phyloP scores from a whole-genome alignment of 2,329 filamentous ascomycete species.

The Colletotrichum sp. region DNA sequence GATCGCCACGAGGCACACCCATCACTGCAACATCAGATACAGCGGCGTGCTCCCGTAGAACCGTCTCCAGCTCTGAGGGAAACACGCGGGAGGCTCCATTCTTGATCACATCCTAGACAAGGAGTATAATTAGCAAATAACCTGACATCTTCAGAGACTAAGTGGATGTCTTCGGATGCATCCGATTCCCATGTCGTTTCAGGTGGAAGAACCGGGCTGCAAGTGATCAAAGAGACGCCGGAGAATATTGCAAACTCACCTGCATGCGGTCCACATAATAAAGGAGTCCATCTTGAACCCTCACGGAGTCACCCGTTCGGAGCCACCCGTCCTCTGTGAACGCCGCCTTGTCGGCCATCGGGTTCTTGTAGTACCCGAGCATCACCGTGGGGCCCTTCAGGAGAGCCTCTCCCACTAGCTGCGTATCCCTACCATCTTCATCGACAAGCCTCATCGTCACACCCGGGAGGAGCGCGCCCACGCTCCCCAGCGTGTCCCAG shows the following conservation, averaged over 20 bases:
- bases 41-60: background rate
- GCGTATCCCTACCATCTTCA: background rate
- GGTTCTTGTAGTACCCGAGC: background rate
- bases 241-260: background rate
- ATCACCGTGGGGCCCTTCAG: background rate
- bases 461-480: background rate
- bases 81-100: background rate
- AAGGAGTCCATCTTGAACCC: background rate
- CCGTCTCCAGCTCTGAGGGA: background rate
- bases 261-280: slow-evolving; percentile 1
- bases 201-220: background rate
- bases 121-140: background rate
- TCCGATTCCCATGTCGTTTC: background rate
- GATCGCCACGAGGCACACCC: background rate
- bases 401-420: background rate
- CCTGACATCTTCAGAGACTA: background rate
- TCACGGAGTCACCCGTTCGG: background rate
- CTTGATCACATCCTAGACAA: background rate
- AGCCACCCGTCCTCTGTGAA: slow-evolving; percentile 8
- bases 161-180: background rate
- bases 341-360: background rate
- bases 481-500: background rate
- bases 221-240: background rate
- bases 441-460: background rate
- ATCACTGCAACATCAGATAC: background rate